Evolutionary conservation across 208 protist species (phyloP), one percentile per base, ranked within the genome.

Genomic region (Wallacemonas collosoma): DNA sequence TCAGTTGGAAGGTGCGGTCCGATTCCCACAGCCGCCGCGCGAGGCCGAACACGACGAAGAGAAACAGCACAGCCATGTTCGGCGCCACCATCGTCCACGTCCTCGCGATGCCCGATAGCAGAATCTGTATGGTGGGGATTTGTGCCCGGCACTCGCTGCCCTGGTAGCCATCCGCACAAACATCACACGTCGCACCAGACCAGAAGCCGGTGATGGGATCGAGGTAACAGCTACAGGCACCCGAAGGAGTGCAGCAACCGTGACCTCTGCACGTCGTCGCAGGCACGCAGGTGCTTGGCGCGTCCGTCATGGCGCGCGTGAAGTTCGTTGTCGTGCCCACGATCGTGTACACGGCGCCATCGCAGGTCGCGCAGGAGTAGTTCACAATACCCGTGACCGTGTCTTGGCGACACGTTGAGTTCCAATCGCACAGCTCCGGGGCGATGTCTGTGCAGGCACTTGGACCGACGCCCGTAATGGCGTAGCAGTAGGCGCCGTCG

Each of bases 1-100:
- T 91, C 26, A 83, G 70, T 68, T 90, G 79, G 72, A 92, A 93
- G 41, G 76, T 72, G 9, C 68, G 65, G 76, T 93, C 90, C 2
- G 90, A 90, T 47, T 86, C 76, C 72, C 86, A 91, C 55, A 87
- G 72, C 41, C 85, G 80, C 62, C 88, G 83, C 67, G 75, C 73
- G 14, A 92, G 65, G 39, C 82, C 71, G 62, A 87, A 73, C 44
- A 95, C 69, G 47, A 88, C 85, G 56, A 92, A 89, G 41, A 93
- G 72, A 60, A 93, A 86, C 11, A 91, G 65, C 56, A 93, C 85
- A 5, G 81, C 73, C 63, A 95, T 50, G 78, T 91, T 92, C 9
- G 90, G 90, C 62, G 87, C 66, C 73, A 95, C 86, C 88, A 95
- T 93, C 55, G 90, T 90, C 87, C 87, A 93, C 65, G 90, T 91